These are phyloP conservation scores for Suillus paluster DNA, from an alignment of 768 basidiomycete genomes.

Conservation along the genomic window DNA sequence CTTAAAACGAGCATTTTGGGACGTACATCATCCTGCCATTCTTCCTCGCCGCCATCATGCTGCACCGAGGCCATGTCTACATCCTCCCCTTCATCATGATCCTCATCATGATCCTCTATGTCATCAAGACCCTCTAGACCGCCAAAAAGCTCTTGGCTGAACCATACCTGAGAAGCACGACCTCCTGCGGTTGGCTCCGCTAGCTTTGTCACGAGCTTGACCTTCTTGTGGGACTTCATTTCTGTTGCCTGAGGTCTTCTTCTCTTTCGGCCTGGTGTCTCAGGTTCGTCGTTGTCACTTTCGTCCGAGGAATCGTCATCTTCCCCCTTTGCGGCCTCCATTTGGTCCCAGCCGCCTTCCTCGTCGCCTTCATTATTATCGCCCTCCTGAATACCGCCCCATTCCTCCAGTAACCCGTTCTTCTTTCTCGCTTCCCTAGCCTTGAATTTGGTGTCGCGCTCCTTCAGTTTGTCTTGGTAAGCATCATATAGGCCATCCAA, in stretches of 20 bases:
- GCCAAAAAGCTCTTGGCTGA: conserved; percentile 89
- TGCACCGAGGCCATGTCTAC: conserved; percentile 32
- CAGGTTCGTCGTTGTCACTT: conserved; percentile 44
- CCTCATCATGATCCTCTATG: conserved; percentile 40
- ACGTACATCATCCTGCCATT: conserved; percentile 32
- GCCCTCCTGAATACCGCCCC: conserved; percentile 71
- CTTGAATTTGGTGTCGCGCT: conserved; percentile 86
- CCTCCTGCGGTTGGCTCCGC: conserved; percentile 43
- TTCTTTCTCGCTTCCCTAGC: conserved; percentile 77
- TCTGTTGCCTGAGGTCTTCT: conserved; percentile 33
- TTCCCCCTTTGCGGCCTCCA: conserved; percentile 57
- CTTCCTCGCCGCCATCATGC: conserved; percentile 37
- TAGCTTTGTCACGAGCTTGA: conserved; percentile 54
- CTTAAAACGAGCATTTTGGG: neutral
- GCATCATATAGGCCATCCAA: conserved; percentile 88
- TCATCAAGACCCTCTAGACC: conserved; percentile 53
- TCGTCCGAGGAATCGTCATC: conserved; percentile 57
- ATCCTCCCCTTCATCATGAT: conserved; percentile 31
- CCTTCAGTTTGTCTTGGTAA: conserved; percentile 79
- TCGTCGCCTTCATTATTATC: conserved; percentile 43
- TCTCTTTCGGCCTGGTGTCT: conserved; percentile 44
- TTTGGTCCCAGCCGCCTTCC: conserved; percentile 73
- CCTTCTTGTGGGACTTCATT: conserved; percentile 47
- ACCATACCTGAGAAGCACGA: conserved; percentile 87
- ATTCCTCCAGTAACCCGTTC: conserved; percentile 78